Evolutionary conservation across 2,329 filamentous ascomycete species (phyloP).

Genomic region (Apiospora phragmitis): DNA sequence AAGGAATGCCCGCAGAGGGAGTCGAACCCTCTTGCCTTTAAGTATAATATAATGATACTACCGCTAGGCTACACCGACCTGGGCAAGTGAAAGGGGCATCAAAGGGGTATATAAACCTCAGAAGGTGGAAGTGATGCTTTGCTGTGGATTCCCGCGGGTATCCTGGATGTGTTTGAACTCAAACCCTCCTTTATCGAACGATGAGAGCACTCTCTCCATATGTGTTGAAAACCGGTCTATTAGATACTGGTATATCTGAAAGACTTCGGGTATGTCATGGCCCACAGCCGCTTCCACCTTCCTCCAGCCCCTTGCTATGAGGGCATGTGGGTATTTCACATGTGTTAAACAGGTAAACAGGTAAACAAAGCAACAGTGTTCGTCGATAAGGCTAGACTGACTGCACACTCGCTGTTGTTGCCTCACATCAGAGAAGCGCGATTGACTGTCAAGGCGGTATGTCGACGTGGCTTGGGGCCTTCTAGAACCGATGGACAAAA

Average conservation of each 20-base stretch:
- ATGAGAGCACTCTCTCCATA: neutral
- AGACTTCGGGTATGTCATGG: too few species aligned
- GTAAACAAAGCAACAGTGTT: slow-evolving; percentile 10
- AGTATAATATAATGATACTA: neutral
- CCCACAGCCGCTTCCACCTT: too few species aligned
- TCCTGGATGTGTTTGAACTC: neutral
- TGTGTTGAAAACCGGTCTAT: neutral
- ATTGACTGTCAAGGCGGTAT: slow-evolving; percentile 37
- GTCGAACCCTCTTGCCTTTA: neutral
- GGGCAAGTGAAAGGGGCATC: neutral
- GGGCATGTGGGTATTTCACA: neutral
- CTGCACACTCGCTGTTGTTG: slow-evolving; percentile 33
- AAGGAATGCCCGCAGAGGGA: neutral
- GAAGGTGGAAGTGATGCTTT: neutral
- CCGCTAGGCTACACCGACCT: neutral
- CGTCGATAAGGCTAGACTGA: slow-evolving; percentile 26
- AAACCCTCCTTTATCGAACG: neutral
- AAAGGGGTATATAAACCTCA: neutral
- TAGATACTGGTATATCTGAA: too few species aligned
- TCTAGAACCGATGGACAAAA: slow-evolving; percentile 31
- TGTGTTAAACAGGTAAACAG: neutral
- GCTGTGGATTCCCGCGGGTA: neutral
- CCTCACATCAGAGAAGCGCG: slow-evolving; percentile 27
- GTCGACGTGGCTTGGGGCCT: slow-evolving; percentile 40
- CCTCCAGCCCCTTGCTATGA: too few species aligned